Base-by-base conservation (phyloP, 2,329 filamentous ascomycete species). In the Talaromyces piceae region DNA sequence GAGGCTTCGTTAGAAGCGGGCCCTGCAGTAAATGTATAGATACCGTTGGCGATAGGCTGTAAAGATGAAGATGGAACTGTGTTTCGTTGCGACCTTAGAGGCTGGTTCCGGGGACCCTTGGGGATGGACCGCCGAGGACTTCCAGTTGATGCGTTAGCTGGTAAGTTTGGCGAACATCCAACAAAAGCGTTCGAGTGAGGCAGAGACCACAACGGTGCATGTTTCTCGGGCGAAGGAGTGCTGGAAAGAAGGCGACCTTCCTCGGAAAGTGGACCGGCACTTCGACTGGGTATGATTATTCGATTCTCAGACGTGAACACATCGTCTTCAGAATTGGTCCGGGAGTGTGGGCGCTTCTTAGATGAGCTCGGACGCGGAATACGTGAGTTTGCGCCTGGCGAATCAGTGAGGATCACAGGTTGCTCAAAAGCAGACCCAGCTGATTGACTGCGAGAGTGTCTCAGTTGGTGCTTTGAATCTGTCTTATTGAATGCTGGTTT, bases 101-200 rank as follows among this genome's bases (percentile, higher is more conserved):
- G 67, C 50, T 66, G 66, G 25, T 22, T 63, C 26, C 67, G 65
- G 12, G 66, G 66, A 1, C 67, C 66, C 44, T 64, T 68, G 8
- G 68, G 61, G 1, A 54, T 56, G 8, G 66, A 60, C 1, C 65
- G 61, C 13, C 65, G 65, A 26, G 64, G 65, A 37, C 66, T 67
- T 9, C 61, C 60, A 16, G 55, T 57, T 4, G 59, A 51, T 2
- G 56, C 52, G 44, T 65, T 64, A 39, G 65, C 62, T 12, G 57
- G 51, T 26, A 54, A 33, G 3, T 45, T 45, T 6, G 49, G 41
- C 5, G 52, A 51, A 11, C 55, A 45, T 3, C 58, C 56, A 5
- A 63, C 59, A 1, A 63, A 66, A 13, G 52, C 54, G 27, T 45
- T 45, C 22, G 57, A 56, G 16, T 57, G 58, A 6, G 61, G 51